phyloP scores from a whole-genome alignment of 2,329 filamentous ascomycete genomes.

The Pseudogymnoascus verrucosus region DNA sequence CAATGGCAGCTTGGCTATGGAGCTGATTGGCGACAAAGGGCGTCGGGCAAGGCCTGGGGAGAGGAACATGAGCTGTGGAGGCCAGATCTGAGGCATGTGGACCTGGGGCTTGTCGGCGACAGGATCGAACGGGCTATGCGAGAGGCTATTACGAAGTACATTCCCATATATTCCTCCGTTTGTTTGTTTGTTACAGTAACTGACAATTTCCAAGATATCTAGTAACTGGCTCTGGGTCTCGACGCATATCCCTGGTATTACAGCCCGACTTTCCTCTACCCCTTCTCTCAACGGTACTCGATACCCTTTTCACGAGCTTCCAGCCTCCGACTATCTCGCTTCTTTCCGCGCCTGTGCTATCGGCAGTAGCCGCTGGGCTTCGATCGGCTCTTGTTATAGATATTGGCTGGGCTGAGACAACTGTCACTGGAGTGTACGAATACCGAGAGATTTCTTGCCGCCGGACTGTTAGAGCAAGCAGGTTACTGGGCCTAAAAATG shows the following conservation, averaged over 20 bases:
- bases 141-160: conserved; percentile 72
- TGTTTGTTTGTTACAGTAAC: conserved; percentile 11
- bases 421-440: conserved; percentile 80
- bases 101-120: conserved; percentile 75
- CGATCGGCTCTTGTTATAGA: conserved; percentile 83
- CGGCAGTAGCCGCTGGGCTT: conserved; percentile 69
- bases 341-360: conserved; percentile 67
- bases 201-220: conserved; percentile 40
- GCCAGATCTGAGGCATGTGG: conserved; percentile 61
- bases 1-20: conserved; percentile 53
- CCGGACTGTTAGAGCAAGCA: conserved; percentile 68
- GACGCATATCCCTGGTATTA: conserved; percentile 66
- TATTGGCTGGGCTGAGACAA: conserved; percentile 86
- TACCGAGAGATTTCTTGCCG: conserved; percentile 70
- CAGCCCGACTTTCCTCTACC: conserved; percentile 72
- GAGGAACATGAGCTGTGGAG: conserved; percentile 68
- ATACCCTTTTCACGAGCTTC: conserved; percentile 73
- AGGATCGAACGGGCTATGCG: conserved; percentile 77
- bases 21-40: conserved; percentile 39
- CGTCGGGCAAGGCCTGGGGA: conserved; percentile 49
- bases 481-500: conserved; percentile 60
- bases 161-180: conserved; percentile 21
- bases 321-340: conserved; percentile 75
- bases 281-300: conserved; percentile 65
- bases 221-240: conserved; percentile 66